Evolutionary conservation across 768 basidiomycete genomes (phyloP).

Genomic region (Leccinum variicolor): DNA sequence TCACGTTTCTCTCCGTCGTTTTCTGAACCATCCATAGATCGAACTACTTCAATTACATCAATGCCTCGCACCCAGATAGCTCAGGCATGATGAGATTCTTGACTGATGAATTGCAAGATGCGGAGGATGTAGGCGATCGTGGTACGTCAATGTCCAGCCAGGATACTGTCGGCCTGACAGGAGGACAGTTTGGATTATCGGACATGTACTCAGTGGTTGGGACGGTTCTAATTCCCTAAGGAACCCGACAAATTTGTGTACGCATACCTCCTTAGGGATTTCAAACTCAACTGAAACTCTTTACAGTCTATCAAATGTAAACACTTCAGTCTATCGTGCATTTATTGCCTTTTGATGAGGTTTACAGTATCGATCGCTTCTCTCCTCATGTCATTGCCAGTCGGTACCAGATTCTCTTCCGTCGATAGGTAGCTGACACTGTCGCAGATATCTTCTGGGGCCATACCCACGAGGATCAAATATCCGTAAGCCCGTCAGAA

Average conservation of each 20-base stretch:
- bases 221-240: conserved; percentile 64
- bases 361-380: conserved; percentile 64
- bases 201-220: conserved; percentile 63
- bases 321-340: not conserved
- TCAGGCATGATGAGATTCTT: conserved; percentile 77
- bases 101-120: conserved; percentile 74
- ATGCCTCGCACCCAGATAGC: conserved; percentile 62
- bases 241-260: conserved; percentile 70
- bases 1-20: not conserved
- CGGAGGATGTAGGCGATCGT: conserved; percentile 72
- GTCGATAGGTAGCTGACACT: conserved; percentile 7
- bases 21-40: conserved; percentile 35
- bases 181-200: conserved; percentile 46
- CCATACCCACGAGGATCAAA: conserved; percentile 72
- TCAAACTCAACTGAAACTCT: conserved; percentile 2
- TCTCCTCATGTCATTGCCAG: conserved; percentile 76
- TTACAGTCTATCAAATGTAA: conserved; percentile 49
- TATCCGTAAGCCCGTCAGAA: conserved; percentile 43
- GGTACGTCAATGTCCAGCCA: conserved; percentile 37
- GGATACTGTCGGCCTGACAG: conserved; percentile 7
- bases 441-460: conserved; percentile 69
- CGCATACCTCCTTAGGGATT: conserved; percentile 20
- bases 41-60: conserved; percentile 78
- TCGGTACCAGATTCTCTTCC: conserved; percentile 32
- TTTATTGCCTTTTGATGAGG: not conserved